These are phyloP conservation scores for Craterostigma plantagineum DNA, from an alignment of 257 asterid species.

Conservation along the genomic window DNA sequence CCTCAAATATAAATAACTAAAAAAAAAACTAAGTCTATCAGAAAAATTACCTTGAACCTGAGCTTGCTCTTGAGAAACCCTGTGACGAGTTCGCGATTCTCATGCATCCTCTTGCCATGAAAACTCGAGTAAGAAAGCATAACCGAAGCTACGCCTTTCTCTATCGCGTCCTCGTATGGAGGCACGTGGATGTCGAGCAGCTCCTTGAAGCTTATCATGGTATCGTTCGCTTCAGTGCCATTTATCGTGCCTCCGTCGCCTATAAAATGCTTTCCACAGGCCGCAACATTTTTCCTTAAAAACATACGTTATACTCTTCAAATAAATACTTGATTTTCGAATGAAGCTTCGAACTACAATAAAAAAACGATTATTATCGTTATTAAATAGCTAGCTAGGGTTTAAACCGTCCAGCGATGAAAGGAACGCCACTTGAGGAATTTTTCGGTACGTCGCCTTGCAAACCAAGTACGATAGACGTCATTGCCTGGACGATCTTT, in stretches of 20 bases:
- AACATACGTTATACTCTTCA: not conserved
- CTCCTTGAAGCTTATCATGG: slow-evolving; percentile 27
- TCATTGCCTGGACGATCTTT: slow-evolving; percentile 54
- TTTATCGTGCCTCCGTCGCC: slow-evolving; percentile 59
- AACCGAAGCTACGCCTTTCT: slow-evolving; percentile 46
- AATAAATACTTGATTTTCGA: too few species aligned
- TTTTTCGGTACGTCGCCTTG: slow-evolving; percentile 69
- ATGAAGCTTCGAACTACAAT: too few species aligned
- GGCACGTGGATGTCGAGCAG: slow-evolving; percentile 49
- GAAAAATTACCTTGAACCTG: slow-evolving; percentile 60
- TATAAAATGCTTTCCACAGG: slow-evolving; percentile 59
- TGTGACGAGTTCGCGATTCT: slow-evolving; percentile 29
- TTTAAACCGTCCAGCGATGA: slow-evolving; percentile 57
- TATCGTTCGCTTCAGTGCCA: slow-evolving; percentile 42
- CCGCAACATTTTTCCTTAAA: slow-evolving; percentile 47
- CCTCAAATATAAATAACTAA: too few species aligned
- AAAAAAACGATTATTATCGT: too few species aligned
- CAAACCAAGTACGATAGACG: slow-evolving; percentile 74
- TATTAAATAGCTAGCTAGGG: too few species aligned
- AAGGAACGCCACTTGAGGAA: slow-evolving; percentile 35
- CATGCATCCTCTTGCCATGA: slow-evolving; percentile 51
- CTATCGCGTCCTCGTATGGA: slow-evolving; percentile 35
- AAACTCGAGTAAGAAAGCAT: slow-evolving; percentile 66
- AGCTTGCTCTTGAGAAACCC: slow-evolving; percentile 43
- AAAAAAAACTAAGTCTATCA: too few species aligned